Evolutionary conservation across 805 yeast species (phyloP).

Genomic region (Candida sithepensis): DNA sequence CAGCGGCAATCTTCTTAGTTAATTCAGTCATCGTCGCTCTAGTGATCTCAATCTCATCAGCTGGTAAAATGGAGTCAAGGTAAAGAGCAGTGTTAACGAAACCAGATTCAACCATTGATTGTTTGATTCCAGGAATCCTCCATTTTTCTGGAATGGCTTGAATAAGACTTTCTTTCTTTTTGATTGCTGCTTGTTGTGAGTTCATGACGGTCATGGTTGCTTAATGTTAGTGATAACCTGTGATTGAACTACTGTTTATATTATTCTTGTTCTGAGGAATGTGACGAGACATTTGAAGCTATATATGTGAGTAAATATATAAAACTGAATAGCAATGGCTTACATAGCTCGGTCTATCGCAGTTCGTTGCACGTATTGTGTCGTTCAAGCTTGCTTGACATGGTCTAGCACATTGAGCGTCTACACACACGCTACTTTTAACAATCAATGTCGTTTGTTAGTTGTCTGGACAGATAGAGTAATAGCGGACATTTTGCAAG

Average conservation of each 20-base stretch:
- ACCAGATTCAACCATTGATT: conserved; percentile 30
- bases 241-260: not conserved
- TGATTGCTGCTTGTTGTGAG: not conserved
- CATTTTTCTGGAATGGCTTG: conserved; percentile 39
- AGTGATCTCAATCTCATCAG: conserved; percentile 39
- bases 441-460: too few species aligned
- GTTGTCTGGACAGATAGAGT: too few species aligned
- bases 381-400: too few species aligned
- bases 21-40: conserved; percentile 35
- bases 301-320: too few species aligned
- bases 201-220: not conserved
- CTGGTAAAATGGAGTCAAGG: conserved; percentile 33
- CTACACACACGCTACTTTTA: too few species aligned
- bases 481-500: too few species aligned
- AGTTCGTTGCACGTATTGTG: too few species aligned
- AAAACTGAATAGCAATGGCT: too few species aligned
- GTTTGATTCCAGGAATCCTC: conserved; percentile 34
- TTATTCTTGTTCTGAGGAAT: too few species aligned
- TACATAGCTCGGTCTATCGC: too few species aligned
- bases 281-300: too few species aligned
- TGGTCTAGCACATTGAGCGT: too few species aligned
- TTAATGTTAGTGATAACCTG: not conserved
- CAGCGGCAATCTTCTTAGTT: conserved; percentile 33
- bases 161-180: not conserved
- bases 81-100: conserved; percentile 38